These are phyloP conservation scores for Sisymbrium irio DNA, from an alignment of 345 rosid genomes.

Conservation along the genomic window DNA sequence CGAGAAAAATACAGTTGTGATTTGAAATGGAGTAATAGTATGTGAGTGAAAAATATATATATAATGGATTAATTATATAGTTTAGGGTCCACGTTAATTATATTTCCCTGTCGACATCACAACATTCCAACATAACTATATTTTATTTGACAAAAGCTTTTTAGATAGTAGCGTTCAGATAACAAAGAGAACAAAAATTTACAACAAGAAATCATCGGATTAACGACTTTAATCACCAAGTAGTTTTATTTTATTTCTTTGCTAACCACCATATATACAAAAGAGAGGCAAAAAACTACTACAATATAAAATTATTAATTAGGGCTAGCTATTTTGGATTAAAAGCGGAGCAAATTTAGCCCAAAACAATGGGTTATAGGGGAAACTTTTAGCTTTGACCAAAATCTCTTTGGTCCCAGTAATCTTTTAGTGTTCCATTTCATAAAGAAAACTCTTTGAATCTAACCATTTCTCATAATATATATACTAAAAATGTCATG, in stretches of 20 bases:
- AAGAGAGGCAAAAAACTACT: not conserved
- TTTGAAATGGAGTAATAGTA: not conserved
- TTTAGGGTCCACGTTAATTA: constrained; percentile 50
- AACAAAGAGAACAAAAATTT: not conserved
- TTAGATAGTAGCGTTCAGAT: not conserved
- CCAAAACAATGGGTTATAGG: constrained; percentile 21
- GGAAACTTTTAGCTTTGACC: constrained; percentile 25
- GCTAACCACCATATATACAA: not conserved
- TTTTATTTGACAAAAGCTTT: not conserved
- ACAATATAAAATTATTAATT: not conserved
- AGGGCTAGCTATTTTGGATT: not conserved
- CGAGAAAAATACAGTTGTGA: not conserved
- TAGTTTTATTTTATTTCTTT: not conserved
- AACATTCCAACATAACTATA: constrained; percentile 40
- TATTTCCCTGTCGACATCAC: constrained; percentile 39
- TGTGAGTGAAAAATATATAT: too few species aligned
- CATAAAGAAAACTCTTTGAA: constrained; percentile 12
- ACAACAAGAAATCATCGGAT: not conserved
- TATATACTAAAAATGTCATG: not conserved
- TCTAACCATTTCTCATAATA: not conserved
- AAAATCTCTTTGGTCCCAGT: constrained; percentile 23
- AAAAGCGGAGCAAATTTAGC: constrained; percentile 27
- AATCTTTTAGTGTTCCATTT: constrained; percentile 24
- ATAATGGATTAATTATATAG: not conserved
- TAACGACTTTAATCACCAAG: constrained; percentile 3